Base-by-base conservation (phyloP, 2,329 filamentous ascomycete genomes). In the Fusarium verrucosum region DNA sequence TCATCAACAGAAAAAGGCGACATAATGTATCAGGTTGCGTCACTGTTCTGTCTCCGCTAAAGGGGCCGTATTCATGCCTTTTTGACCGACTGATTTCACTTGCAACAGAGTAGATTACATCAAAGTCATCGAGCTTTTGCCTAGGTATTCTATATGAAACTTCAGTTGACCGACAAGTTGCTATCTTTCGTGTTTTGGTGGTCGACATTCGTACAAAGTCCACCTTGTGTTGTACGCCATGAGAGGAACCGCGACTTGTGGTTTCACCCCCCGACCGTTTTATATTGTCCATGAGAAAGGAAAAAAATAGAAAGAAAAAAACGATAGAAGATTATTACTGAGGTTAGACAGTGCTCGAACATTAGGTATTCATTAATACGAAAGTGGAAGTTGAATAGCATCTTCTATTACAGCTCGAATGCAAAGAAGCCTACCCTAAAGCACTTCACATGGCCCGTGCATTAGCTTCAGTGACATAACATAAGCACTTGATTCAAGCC, bases 401-500 rank as follows among this genome's bases (percentile, higher is more conserved):
- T 28, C 10, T 14, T 6, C 32, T 28, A 7, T 22, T 16, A 16
- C 33, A 41, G 19, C 10, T 14, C 5, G 10, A 14, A 6, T 7
- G 19, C 5, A 20, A 26, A 7, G 6, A 17, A 19, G 19, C 45
- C 14, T 60, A 66, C 62, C 62, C 62, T 66, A 4, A 1, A 66
- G 20, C 20, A 3, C 20, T 4, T 1, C 16, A 8, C 14, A 4
- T 53, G 57, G 46, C 7, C 38, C 19, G 32, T 52, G 45, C 65
- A 26, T 17, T 40, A 19, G 11, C 19, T 41, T 19, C 19, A 46
- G 43, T 69, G 19, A 66, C 65, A 64, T 66, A 36, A 66, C 50
- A 66, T 70, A 70, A 70, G 43, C 61, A 50, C 19, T 16, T 26
- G 40, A 19, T 28, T 25, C 42, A 17, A 38, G 43, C 43, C 41